A percentile compares a stretch with the other conserved stretches of the same genome.
These are phyloP conservation scores for Hagleromyces aurorensis DNA, from an alignment of 805 yeast genomes.

Conservation along the genomic window DNA sequence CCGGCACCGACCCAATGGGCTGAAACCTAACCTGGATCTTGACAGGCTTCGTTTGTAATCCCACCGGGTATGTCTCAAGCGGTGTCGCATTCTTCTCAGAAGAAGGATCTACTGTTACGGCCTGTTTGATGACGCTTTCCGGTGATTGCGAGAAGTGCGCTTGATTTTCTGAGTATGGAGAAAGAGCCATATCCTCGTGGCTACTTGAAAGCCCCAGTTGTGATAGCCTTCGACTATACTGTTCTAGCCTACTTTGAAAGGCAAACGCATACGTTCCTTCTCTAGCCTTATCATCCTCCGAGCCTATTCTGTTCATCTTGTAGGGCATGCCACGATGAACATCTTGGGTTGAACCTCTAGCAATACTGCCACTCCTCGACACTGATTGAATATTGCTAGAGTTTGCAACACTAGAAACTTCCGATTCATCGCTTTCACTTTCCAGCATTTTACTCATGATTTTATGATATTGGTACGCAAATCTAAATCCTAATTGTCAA, in stretches of 20 bases:
- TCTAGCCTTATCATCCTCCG: not conserved
- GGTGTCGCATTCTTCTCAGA: slow-evolving; percentile 8
- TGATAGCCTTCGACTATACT: slow-evolving; percentile 20
- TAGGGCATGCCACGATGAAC: slow-evolving; percentile 2
- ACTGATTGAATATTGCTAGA: too few species aligned
- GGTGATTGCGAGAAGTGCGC: slow-evolving; percentile 1
- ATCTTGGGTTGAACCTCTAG: not conserved
- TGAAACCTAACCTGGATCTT: slow-evolving; percentile 26
- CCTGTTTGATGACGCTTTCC: slow-evolving; percentile 5
- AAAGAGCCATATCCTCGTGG: slow-evolving; percentile 8
- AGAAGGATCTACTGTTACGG: slow-evolving; percentile 13
- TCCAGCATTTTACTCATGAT: slow-evolving; percentile 29
- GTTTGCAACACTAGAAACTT: slow-evolving; percentile 8
- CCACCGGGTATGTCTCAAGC: slow-evolving; percentile 2
- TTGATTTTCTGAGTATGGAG: slow-evolving; percentile 5
- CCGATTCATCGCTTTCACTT: slow-evolving; percentile 22
- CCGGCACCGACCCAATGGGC: slow-evolving; percentile 26
- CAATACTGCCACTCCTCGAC: slow-evolving; percentile 2
- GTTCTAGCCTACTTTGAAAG: slow-evolving; percentile 21
- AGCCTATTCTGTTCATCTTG: slow-evolving; percentile 3
- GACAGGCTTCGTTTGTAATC: slow-evolving; percentile 1
- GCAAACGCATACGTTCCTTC: slow-evolving; percentile 2
- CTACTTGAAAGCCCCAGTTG: slow-evolving; percentile 21
- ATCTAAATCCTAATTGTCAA: too few species aligned
- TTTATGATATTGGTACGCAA: too few species aligned